A percentile compares a stretch with the other conserved stretches of the same genome.
phyloP scores from a whole-genome alignment of 202 grass and related monocot species.

The Digitaria exilis region DNA sequence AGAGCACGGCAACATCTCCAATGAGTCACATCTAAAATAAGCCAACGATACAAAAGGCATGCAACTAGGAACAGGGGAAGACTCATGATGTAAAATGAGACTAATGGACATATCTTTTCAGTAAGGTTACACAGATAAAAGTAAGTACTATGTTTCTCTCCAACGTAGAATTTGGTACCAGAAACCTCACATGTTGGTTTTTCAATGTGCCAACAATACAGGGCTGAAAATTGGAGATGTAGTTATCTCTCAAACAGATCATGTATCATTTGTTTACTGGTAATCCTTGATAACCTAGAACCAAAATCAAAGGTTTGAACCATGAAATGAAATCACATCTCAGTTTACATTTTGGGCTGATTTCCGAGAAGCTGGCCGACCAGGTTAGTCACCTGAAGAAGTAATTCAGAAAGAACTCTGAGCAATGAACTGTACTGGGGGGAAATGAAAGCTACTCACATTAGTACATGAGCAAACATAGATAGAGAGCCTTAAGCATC shows the following conservation, averaged over 20 bases:
- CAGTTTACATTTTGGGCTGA: slow-evolving; percentile 31
- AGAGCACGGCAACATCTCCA: background rate
- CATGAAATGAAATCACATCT: background rate
- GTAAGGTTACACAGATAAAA: background rate
- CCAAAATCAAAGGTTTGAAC: background rate
- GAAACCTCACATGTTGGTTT: background rate
- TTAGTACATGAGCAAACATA: background rate
- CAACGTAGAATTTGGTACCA: background rate
- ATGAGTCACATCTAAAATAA: background rate
- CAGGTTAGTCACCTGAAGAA: slow-evolving; percentile 33
- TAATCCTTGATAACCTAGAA: background rate
- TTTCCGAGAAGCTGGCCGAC: slow-evolving; percentile 38
- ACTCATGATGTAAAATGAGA: background rate
- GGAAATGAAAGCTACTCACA: background rate
- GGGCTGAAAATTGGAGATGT: background rate
- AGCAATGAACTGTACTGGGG: background rate
- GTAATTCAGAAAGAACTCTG: background rate
- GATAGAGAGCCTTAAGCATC: background rate
- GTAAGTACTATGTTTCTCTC: background rate
- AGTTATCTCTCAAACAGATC: background rate
- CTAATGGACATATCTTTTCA: background rate
- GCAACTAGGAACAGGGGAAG: background rate
- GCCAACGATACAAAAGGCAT: background rate
- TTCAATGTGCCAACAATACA: background rate
- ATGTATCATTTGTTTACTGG: background rate